Evolutionary conservation across 2,329 filamentous ascomycete genomes (phyloP).

Genomic region (Beauveria bassiana): DNA sequence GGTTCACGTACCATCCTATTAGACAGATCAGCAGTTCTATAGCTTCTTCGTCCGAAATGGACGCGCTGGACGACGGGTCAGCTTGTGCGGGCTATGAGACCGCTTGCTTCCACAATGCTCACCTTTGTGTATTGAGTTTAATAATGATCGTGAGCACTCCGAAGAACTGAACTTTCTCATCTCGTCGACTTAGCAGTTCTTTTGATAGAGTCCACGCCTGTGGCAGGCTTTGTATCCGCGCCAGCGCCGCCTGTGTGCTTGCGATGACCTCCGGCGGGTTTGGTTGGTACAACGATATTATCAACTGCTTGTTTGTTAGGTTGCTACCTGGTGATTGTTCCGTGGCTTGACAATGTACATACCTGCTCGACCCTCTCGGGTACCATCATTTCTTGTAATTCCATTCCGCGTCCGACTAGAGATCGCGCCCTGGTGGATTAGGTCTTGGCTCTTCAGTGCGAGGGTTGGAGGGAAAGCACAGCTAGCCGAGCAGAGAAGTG

Average conservation of each 20-base stretch:
- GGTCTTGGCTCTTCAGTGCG: too few species aligned
- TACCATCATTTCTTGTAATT: neutral
- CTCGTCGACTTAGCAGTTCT: slow-evolving; percentile 58
- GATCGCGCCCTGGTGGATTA: too few species aligned
- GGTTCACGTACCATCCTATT: slow-evolving; percentile 53
- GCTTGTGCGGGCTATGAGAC: neutral
- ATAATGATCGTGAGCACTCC: slow-evolving; percentile 88
- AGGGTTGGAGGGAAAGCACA: neutral
- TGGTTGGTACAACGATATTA: slow-evolving; percentile 46
- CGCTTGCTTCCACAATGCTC: slow-evolving; percentile 19
- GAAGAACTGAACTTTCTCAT: slow-evolving; percentile 80
- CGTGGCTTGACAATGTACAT: neutral
- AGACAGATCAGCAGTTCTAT: slow-evolving; percentile 52
- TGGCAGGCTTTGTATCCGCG: slow-evolving; percentile 68
- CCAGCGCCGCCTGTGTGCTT: slow-evolving; percentile 63
- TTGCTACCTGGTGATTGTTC: too few species aligned
- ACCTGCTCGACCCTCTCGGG: slow-evolving; percentile 10
- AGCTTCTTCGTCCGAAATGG: slow-evolving; percentile 50
- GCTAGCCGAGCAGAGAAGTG: neutral
- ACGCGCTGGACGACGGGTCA: slow-evolving; percentile 26
- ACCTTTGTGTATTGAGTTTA: slow-evolving; percentile 90
- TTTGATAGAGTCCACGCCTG: slow-evolving; percentile 84
- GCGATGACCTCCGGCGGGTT: slow-evolving; percentile 40
- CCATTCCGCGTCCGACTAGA: neutral
- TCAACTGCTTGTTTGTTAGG: slow-evolving; percentile 26